Evolutionary conservation across 257 asterid species (phyloP).

Genomic region (Gardenia jasminoides): DNA sequence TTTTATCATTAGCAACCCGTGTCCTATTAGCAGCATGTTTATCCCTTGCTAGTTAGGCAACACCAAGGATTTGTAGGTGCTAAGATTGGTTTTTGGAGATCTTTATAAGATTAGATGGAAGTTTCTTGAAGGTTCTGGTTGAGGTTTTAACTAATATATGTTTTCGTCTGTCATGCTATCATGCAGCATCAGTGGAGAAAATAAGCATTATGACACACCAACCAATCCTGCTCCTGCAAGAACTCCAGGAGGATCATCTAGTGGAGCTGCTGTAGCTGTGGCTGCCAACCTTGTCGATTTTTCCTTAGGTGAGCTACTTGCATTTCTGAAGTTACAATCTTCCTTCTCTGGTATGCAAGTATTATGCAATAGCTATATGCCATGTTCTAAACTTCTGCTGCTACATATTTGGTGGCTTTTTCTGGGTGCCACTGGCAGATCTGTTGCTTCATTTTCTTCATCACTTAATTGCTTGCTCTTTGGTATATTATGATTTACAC

Average conservation of each 20-base stretch:
- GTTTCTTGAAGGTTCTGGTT: background rate
- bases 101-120: background rate
- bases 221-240: conserved; percentile 85
- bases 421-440: background rate
- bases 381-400: background rate
- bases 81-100: background rate
- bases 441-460: background rate
- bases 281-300: conserved; percentile 89
- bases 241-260: conserved; percentile 95
- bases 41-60: background rate
- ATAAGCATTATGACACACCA: conserved; percentile 80
- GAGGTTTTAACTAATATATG: background rate
- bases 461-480: conserved; percentile 1
- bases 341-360: background rate
- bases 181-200: conserved; percentile 78
- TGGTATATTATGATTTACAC: conserved; percentile 2
- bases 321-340: conserved; percentile 6
- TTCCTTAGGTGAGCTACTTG: conserved; percentile 68
- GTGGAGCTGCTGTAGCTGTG: conserved; percentile 97
- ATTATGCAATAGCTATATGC: background rate
- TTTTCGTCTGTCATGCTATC: conserved; percentile 6
- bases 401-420: background rate
- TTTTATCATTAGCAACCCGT: background rate
- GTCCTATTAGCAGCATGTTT: background rate
- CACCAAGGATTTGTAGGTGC: background rate